A percentile compares a stretch with the other conserved stretches of the same genome.
phyloP scores from a whole-genome alignment of 129 eudicot genomes.

The Daucus carota region DNA sequence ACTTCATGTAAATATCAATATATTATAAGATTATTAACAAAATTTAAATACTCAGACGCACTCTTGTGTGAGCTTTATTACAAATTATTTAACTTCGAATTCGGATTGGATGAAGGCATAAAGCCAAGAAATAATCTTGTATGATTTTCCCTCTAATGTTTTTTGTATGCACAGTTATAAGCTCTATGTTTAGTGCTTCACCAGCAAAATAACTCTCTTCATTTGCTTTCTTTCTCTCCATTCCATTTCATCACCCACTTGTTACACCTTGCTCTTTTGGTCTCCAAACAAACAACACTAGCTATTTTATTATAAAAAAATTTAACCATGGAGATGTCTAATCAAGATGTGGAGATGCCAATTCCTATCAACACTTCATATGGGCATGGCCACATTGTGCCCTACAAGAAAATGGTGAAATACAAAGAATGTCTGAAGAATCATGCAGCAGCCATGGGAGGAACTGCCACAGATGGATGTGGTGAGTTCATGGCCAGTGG shows the following conservation, averaged over 20 bases:
- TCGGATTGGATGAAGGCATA: not conserved
- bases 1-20: no score
- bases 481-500: slow-evolving; percentile 85
- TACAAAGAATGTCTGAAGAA: slow-evolving; percentile 81
- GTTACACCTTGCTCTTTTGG: slow-evolving; percentile 19
- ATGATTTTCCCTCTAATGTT: not conserved
- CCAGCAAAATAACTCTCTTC: slow-evolving; percentile 30
- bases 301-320: not conserved
- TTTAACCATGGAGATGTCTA: slow-evolving; percentile 39
- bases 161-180: slow-evolving; percentile 39
- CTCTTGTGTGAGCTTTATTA: no score
- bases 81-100: no score
- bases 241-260: slow-evolving; percentile 19
- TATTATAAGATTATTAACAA: no score
- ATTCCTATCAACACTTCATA: slow-evolving; percentile 58
- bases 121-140: not conserved
- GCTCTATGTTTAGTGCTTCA: slow-evolving; percentile 48
- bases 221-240: slow-evolving; percentile 1
- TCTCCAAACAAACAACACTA: slow-evolving; percentile 41
- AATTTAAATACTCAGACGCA: no score
- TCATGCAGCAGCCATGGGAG: slow-evolving; percentile 97
- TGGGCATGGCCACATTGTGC: slow-evolving; percentile 36
- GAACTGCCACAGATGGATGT: slow-evolving; percentile 81
- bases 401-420: slow-evolving; percentile 31
- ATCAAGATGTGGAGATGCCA: slow-evolving; percentile 60